Percentiles rank a stretch among this genome's conserved stretches.
Conservation (phyloP, 768 basidiomycete genomes). For the Rhodosporidiobolus odoratus region DNA sequence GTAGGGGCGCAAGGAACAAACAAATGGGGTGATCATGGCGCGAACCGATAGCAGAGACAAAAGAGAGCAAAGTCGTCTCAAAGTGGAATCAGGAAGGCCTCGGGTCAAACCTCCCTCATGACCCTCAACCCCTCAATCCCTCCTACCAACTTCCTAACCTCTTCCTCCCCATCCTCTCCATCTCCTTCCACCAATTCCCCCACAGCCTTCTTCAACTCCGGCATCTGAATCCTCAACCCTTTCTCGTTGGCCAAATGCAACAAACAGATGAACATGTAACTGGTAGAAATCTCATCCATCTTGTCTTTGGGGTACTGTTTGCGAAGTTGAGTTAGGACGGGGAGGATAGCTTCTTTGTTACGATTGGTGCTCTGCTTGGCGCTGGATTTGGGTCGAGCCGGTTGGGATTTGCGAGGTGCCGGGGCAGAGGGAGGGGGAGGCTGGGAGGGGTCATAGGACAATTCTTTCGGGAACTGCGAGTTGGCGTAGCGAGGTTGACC, state of each 20-base stretch:
- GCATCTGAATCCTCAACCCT: constrained; percentile 64
- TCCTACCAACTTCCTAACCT: constrained; percentile 23
- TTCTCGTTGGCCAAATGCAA: constrained; percentile 95
- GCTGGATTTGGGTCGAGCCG: neutral
- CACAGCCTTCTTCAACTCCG: no score
- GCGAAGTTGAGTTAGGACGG: constrained; percentile 74
- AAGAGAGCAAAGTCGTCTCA: no score
- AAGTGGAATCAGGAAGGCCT: no score
- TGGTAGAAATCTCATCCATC: constrained; percentile 96
- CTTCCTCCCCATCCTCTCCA: constrained; percentile 7
- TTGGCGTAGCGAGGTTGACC: neutral
- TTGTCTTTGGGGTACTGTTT: constrained; percentile 82
- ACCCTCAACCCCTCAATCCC: constrained; percentile 33
- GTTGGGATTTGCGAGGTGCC: neutral
- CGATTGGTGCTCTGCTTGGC: no score
- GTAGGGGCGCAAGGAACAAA: no score
- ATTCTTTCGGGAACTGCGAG: constrained; percentile 16
- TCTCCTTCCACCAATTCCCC: no score
- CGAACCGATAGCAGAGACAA: no score
- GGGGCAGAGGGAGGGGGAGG: neutral
- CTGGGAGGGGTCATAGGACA: constrained; percentile 10
- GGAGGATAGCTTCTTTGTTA: constrained; percentile 33
- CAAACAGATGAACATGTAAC: constrained; percentile 98
- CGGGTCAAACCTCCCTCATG: constrained; percentile 34
- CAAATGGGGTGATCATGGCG: no score